Conservation (phyloP, 1,139 yeast genomes). For the Sugiyamaella grinbergsii region DNA sequence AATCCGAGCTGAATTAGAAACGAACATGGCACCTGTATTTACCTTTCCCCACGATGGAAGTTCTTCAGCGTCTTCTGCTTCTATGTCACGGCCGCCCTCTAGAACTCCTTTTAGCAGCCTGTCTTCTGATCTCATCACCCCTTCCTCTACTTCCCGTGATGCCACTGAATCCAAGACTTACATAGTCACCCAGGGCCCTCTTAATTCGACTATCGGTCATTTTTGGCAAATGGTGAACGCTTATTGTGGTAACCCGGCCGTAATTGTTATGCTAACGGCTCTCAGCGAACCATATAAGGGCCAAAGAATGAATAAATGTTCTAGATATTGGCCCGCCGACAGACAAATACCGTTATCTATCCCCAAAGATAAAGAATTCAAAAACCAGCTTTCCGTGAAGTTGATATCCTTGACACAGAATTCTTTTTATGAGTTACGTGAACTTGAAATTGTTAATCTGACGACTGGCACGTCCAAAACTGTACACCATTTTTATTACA, state of each 20-base stretch:
- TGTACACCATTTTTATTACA: constrained; percentile 57
- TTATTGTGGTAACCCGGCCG: constrained; percentile 48
- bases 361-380: constrained; percentile 26
- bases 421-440: constrained; percentile 25
- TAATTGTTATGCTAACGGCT: constrained; percentile 88
- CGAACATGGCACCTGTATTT: background rate
- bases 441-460: constrained; percentile 24
- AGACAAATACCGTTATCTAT: constrained; percentile 23
- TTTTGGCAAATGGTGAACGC: constrained; percentile 85
- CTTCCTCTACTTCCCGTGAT: background rate
- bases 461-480: constrained; percentile 27
- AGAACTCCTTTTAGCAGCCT: constrained; percentile 1
- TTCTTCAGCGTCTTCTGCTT: constrained; percentile 8
- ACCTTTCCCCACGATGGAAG: background rate
- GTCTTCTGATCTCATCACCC: background rate
- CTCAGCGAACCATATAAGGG: constrained; percentile 53
- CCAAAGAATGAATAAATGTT: constrained; percentile 62
- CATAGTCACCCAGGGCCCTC: constrained; percentile 77
- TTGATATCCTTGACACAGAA: constrained; percentile 16
- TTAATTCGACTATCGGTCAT: constrained; percentile 58
- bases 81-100: background rate
- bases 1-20: background rate
- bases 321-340: constrained; percentile 68
- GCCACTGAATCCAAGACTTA: constrained; percentile 42
- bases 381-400: constrained; percentile 23